phyloP scores from a whole-genome alignment of 305 asterid genomes.

The Fraxinus albicans region DNA sequence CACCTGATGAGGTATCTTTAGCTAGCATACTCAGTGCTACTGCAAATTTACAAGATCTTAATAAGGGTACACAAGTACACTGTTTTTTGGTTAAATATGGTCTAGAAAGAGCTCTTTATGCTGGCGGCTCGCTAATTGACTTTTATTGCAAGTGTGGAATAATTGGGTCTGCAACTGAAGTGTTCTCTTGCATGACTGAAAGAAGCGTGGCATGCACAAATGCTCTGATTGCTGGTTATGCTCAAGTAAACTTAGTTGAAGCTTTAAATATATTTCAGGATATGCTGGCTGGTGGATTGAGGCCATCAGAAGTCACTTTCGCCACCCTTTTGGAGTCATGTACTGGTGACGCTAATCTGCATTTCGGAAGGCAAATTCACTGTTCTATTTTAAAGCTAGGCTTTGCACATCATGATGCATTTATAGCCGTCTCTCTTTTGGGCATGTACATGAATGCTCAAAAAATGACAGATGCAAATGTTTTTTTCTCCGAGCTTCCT shows the following conservation, averaged over 20 bases:
- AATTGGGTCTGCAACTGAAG: conserved; percentile 46
- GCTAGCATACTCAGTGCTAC: conserved; percentile 79
- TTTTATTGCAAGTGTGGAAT: conserved; percentile 84
- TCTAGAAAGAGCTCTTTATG: conserved; percentile 60
- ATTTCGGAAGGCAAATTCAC: conserved; percentile 69
- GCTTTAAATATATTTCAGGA: conserved; percentile 47
- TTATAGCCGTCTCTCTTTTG: conserved; percentile 67
- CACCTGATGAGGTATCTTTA: conserved; percentile 82
- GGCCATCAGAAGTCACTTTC: conserved; percentile 84
- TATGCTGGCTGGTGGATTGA: conserved; percentile 56
- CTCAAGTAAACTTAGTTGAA: conserved; percentile 36
- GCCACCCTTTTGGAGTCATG: conserved; percentile 77
- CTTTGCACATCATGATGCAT: conserved; percentile 56
- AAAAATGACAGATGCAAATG: conserved; percentile 40
- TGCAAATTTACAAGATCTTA: conserved; percentile 51
- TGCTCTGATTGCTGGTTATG: conserved; percentile 76
- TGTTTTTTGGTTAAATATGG: conserved; percentile 65
- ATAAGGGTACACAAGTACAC: conserved; percentile 69
- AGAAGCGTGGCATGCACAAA: conserved; percentile 60
- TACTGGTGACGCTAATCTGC: conserved; percentile 28
- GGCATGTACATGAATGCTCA: conserved; percentile 66
- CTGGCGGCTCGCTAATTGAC: conserved; percentile 79
- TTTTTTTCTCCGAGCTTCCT: conserved; percentile 72
- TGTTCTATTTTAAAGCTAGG: conserved; percentile 62
- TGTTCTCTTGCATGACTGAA: conserved; percentile 63